Base-by-base conservation (phyloP, 352 stramenopile species). In the Phytopythium cucurbitacearum region DNA sequence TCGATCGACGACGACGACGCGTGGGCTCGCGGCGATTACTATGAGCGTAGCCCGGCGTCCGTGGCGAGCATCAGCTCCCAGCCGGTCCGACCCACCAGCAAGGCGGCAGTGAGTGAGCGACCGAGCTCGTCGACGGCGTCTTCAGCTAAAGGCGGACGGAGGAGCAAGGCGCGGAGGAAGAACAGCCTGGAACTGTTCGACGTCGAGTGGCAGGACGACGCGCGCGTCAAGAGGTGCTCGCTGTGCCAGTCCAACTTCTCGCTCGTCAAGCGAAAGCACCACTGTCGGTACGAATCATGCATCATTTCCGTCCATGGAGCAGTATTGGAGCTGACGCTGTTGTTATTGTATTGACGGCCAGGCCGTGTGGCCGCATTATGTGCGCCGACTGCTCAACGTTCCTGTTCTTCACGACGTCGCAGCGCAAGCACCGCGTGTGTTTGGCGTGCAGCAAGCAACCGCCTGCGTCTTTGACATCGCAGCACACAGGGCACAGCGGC, bases 371-470 rank as follows among this genome's bases (percentile, higher is more conserved):
- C 5, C 75, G 75, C 15, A 75, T 91, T 48, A 87, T 91, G 60
- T 91, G 81, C 58, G 79, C 76, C 1, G 81, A 89, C 35, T 91
- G 81, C 56, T 91, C 81, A 5, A 69, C 60, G 7, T 91, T 87
- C 43, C 56, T 82, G 46, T 77, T 71, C 56, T 83, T 91, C 40
- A 57, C 79, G 54, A 59, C 73, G n/a, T 76, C 72, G 5, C 65
- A 71, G 33, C 71, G 65, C 16, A 89, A 89, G 46, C 81, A 89
- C 53, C 71, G 81, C 39, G 78, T 91, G 41, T 91, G 81, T 50
- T 54, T 54, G 0, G 50, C 60, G 5, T 91, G 80, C 36, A 68
- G 69, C 10, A 61, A 59, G 15, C 62, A 57, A 21, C 50, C 66
- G 8, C n/a, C 64, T 15, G 40, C 40, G 28, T 54, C 62, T 50